phyloP scores from a whole-genome alignment of 1,284 basidiomycete species.

The Apiotrichum gracile region DNA sequence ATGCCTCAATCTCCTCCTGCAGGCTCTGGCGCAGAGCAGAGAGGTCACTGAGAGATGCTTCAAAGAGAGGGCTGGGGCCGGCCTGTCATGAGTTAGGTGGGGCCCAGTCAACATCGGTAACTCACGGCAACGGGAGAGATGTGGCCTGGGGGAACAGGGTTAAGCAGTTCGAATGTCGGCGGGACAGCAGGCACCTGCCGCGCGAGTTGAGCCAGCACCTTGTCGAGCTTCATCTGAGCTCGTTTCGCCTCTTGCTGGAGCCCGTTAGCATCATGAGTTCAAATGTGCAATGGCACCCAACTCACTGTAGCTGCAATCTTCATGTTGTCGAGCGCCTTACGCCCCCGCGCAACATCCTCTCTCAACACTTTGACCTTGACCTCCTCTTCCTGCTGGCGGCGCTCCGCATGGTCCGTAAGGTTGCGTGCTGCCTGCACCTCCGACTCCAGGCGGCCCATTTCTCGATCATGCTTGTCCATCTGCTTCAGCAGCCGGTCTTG shows the following conservation, averaged over 20 bases:
- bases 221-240: conserved; percentile 68
- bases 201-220: conserved; percentile 70
- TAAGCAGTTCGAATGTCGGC: conserved; percentile 38
- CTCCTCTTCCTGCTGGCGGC: conserved; percentile 50
- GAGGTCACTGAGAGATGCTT: conserved; percentile 66
- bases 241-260: conserved; percentile 64
- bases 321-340: conserved; percentile 43
- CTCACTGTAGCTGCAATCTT: conserved; percentile 43
- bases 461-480: conserved; percentile 28
- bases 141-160: conserved; percentile 35
- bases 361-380: conserved; percentile 56
- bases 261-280: not conserved
- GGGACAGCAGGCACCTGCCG: conserved; percentile 35
- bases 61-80: conserved; percentile 54
- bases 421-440: conserved; percentile 56
- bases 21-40: conserved; percentile 62
- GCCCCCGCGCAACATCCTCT: conserved; percentile 33
- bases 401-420: conserved; percentile 55
- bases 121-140: conserved; percentile 22
- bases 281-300: not conserved
- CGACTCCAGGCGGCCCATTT: conserved; percentile 49
- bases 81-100: not conserved
- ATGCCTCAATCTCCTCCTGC: conserved; percentile 62
- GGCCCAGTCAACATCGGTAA: conserved; percentile 12
- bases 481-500: conserved; percentile 67